Base-by-base conservation (phyloP, 345 rosid genomes). In the Eucalyptus tenuipes region DNA sequence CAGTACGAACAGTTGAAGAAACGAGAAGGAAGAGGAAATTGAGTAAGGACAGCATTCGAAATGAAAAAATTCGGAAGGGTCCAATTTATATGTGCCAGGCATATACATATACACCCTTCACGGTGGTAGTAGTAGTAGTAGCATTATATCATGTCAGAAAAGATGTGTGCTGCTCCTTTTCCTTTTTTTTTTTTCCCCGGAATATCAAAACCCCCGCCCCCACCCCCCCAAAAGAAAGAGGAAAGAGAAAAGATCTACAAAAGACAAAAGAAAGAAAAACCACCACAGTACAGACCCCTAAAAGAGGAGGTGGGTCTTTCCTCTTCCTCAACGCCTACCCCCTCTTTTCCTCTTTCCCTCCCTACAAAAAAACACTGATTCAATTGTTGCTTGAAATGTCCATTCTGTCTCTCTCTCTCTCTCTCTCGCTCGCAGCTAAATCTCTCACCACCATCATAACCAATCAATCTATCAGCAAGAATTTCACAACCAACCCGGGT, bases 401-500 rank as follows among this genome's bases (percentile, higher is more conserved):
- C 82, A 87, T 87, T 57, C 85, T 40, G 31, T 68, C 86, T 87
- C 40, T 57, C 2, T 15, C 40, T n/a, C 37, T 29, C 80, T 87
- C 40, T 57, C 2, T 15, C 40, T n/a, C 37, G 13, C 80, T 68
- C 37, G 68, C 52, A 22, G 66, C 89, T 59, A 29, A n/a, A 33
- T 45, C 87, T 59, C 89, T 42, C 33, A 29, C 86, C 88, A 85
- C 55, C 90, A 89, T 86, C 13, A 88, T 86, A 89, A 91, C 91
- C 91, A 91, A 90, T 89, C 89, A 85, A 89, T 53, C 86, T 85
- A 85, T 85, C 88, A 88, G 86, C 88, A 55, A 91, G 90, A 88
- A 89, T 88, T 88, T 91, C n/a, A 37, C 66, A 49, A 31, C 82
- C 82, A 75, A 40, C 82, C 82, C 47, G 47, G 82, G 82, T 75